Conservation (phyloP, 1,139 yeast species). For the Candida sojae region DNA sequence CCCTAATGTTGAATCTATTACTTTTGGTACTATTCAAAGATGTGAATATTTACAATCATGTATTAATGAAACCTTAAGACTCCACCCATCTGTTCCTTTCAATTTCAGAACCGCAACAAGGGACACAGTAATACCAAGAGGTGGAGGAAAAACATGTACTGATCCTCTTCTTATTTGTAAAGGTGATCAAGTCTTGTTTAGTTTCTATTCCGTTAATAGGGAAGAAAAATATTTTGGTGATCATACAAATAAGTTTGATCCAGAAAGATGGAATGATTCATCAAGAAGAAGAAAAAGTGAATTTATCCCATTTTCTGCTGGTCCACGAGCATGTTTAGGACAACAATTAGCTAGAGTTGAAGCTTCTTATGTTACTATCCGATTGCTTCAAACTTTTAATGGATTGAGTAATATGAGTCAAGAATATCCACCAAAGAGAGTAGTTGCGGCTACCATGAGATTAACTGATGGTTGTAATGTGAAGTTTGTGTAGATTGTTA, state of each 20-base stretch:
- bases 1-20: constrained; percentile 27
- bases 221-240: constrained; percentile 44
- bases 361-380: constrained; percentile 30
- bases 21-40: constrained; percentile 49
- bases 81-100: constrained; percentile 56
- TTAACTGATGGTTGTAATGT: constrained; percentile 19
- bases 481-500: neutral
- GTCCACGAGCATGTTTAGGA: constrained; percentile 38
- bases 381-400: constrained; percentile 30
- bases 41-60: constrained; percentile 47
- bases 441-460: constrained; percentile 23
- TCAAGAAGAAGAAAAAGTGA: constrained; percentile 32
- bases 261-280: constrained; percentile 47
- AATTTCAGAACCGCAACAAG: constrained; percentile 45
- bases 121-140: constrained; percentile 48
- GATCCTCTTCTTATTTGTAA: constrained; percentile 45
- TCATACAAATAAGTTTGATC: constrained; percentile 45
- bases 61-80: constrained; percentile 50
- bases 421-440: constrained; percentile 22
- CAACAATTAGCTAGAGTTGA: constrained; percentile 42
- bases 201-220: constrained; percentile 48
- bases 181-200: constrained; percentile 44
- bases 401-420: constrained; percentile 10
- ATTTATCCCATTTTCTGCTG: constrained; percentile 36
- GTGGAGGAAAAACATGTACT: constrained; percentile 48